Percentiles rank a stretch among this genome's conserved stretches.
Evolutionary conservation across 176 grass and related monocot genomes (phyloP).

Genomic region (Phoenix roebelenii): DNA sequence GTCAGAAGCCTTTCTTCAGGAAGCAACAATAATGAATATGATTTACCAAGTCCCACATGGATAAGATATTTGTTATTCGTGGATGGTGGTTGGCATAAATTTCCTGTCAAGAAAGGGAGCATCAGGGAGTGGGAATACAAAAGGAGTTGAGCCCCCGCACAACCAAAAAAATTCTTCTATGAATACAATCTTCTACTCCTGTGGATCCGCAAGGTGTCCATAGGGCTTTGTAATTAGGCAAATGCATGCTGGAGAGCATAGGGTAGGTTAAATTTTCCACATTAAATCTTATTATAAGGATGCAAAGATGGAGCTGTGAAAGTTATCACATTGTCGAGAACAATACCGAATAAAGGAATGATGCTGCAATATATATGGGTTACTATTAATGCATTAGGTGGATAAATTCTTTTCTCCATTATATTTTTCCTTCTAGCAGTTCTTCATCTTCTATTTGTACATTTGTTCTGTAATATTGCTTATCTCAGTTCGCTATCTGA

Average conservation of each 20-base stretch:
- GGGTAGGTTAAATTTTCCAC: conserved; percentile 45
- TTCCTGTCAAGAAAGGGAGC: too few species aligned
- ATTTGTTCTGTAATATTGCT: not conserved
- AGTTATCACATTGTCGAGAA: conserved; percentile 26
- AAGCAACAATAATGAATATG: conserved; percentile 34
- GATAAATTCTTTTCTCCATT: conserved; percentile 26
- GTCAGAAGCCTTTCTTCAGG: conserved; percentile 87
- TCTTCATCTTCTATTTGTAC: not conserved
- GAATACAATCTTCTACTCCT: conserved; percentile 38
- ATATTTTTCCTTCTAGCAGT: conserved; percentile 14
- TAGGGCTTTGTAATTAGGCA: conserved; percentile 31
- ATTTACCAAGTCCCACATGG: conserved; percentile 7
- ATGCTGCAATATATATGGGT: conserved; percentile 51
- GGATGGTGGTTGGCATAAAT: not conserved
- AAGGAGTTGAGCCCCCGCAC: not conserved
- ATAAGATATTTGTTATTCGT: conserved; percentile 4
- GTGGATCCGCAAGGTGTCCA: conserved; percentile 53
- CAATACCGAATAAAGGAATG: conserved; percentile 35
- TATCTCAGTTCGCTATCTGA: not conserved
- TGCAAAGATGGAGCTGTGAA: conserved; percentile 24
- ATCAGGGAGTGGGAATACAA: not conserved
- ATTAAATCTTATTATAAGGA: conserved; percentile 27
- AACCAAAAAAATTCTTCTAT: conserved; percentile 3
- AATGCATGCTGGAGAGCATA: conserved; percentile 29
- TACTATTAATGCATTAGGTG: conserved; percentile 30